Evolutionary conservation across 2,329 filamentous ascomycete species (phyloP).

Genomic region (Ilyonectria robusta): DNA sequence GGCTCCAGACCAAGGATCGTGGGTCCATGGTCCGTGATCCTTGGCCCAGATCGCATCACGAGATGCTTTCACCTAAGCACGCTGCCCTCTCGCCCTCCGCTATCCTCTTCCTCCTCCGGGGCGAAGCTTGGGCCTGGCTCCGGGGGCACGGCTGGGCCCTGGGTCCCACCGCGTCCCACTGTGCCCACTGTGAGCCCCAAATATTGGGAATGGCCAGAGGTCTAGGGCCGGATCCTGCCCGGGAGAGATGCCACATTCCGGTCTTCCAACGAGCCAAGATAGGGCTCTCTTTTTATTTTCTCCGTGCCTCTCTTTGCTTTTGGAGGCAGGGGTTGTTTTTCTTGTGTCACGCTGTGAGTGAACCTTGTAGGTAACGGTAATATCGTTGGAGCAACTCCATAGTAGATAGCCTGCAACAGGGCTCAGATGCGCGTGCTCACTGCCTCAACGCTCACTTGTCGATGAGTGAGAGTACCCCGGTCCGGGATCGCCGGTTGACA

Average conservation of each 20-base stretch:
- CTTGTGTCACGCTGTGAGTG: not conserved
- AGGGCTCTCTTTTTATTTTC: not conserved
- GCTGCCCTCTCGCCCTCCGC: not conserved
- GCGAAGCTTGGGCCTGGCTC: slow-evolving; percentile 23
- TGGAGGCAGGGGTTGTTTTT: not conserved
- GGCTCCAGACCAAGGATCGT: slow-evolving; percentile 3
- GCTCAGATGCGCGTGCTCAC: slow-evolving; percentile 10
- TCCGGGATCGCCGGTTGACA: slow-evolving; percentile 20
- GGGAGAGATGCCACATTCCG: slow-evolving; percentile 9
- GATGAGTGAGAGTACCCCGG: slow-evolving; percentile 1
- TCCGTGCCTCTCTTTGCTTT: not conserved
- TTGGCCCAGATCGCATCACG: slow-evolving; percentile 40
- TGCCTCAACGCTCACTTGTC: slow-evolving; percentile 9
- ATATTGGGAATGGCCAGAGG: slow-evolving; percentile 15
- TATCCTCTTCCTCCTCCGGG: slow-evolving; percentile 10
- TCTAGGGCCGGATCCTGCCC: slow-evolving; percentile 21
- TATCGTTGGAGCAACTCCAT: not conserved
- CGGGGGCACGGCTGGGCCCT: slow-evolving; percentile 11
- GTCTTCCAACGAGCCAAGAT: not conserved
- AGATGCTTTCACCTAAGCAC: slow-evolving; percentile 47
- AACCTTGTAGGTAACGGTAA: not conserved
- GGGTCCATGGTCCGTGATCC: slow-evolving; percentile 12
- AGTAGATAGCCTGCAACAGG: not conserved
- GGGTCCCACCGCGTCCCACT: slow-evolving; percentile 15
- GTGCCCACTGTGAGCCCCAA: slow-evolving; percentile 23